These are phyloP conservation scores for Aureobasidium sp. DNA, from an alignment of 2,329 filamentous ascomycete species.

Conservation along the genomic window DNA sequence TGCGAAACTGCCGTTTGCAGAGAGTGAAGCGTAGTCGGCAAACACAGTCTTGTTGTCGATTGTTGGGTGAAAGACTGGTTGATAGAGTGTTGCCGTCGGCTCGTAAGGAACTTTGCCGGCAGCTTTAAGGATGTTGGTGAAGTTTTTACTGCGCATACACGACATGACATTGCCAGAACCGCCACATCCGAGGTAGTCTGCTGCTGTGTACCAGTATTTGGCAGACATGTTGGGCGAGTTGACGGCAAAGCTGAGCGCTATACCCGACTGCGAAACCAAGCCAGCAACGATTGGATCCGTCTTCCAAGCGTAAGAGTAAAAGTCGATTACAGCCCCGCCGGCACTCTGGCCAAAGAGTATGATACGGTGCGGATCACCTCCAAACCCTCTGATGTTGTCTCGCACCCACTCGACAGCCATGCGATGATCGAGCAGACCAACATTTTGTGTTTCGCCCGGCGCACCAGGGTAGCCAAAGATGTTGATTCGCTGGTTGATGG, in stretches of 20 bases:
- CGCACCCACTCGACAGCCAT: constrained; percentile 33
- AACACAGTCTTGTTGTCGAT: constrained; percentile 24
- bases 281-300: constrained; percentile 32
- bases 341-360: constrained; percentile 35
- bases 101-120: constrained; percentile 17
- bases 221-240: constrained; percentile 30
- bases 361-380: constrained; percentile 29
- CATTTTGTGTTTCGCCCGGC: constrained; percentile 23
- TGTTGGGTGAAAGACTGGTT: constrained; percentile 22
- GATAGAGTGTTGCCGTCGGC: constrained; percentile 22
- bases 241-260: constrained; percentile 36
- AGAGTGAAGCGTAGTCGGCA: constrained; percentile 20
- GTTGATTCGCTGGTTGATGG: constrained; percentile 9
- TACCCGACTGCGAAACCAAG: constrained; percentile 32
- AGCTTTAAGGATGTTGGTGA: constrained; percentile 17
- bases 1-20: constrained; percentile 27
- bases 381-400: constrained; percentile 29
- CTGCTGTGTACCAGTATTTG: constrained; percentile 38
- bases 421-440: constrained; percentile 32
- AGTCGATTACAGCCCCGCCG: constrained; percentile 19
- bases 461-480: not conserved
- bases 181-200: constrained; percentile 33
- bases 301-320: constrained; percentile 27
- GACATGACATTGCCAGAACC: constrained; percentile 21
- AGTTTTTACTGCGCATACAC: constrained; percentile 19